These are phyloP conservation scores for Penicillium lividum DNA, from an alignment of 495 filamentous ascomycete genomes.

Conservation along the genomic window DNA sequence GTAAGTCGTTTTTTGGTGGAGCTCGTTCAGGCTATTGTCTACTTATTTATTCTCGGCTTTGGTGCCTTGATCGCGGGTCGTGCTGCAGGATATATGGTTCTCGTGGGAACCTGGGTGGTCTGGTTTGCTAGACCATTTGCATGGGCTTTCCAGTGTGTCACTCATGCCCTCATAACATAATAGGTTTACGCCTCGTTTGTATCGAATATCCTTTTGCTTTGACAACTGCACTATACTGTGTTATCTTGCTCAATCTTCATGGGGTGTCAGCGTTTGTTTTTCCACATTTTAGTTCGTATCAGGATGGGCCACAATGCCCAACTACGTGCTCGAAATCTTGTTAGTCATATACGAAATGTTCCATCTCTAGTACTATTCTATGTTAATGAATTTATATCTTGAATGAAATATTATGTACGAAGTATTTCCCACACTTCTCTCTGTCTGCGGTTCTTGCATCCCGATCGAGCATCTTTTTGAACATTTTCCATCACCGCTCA, in stretches of 20 bases:
- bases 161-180: conserved; percentile 26
- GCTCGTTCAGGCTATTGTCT: conserved; percentile 38
- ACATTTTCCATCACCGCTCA: no score
- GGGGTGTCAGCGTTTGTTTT: neutral
- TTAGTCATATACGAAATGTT: neutral
- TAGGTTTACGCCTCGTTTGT: neutral
- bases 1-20: conserved; percentile 34
- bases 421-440: no score
- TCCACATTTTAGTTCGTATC: neutral
- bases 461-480: no score
- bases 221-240: neutral
- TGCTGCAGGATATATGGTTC: conserved; percentile 35
- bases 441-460: no score
- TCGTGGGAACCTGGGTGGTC: conserved; percentile 43
- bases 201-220: neutral
- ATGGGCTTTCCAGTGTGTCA: conserved; percentile 35
- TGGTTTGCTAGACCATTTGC: conserved; percentile 46
- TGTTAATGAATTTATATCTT: no score
- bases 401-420: no score
- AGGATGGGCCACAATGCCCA: no score
- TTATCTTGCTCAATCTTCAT: neutral
- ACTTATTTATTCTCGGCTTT: conserved; percentile 40
- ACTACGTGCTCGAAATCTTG: neutral
- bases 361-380: no score
- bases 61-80: conserved; percentile 35